A percentile compares a stretch with the other conserved stretches of the same genome.
Evolutionary conservation across 2,329 filamentous ascomycete species (phyloP).

Genomic region (Chrysosporium keratinophilum): DNA sequence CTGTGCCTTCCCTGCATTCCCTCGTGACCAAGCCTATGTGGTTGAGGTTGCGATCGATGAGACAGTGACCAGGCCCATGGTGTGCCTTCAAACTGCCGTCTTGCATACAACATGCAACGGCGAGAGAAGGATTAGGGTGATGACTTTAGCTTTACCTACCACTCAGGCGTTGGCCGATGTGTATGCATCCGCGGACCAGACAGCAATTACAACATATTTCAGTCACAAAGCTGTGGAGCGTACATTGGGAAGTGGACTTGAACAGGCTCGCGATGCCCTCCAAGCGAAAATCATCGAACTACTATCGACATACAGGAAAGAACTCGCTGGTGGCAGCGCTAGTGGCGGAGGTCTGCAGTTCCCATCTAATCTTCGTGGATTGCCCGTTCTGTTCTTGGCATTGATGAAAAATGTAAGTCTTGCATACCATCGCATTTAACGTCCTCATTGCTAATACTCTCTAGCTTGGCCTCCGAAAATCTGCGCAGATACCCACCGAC

Average conservation of each 20-base stretch:
- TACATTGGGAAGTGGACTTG: slow-evolving; percentile 71
- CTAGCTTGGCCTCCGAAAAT: slow-evolving; percentile 70
- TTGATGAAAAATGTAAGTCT: slow-evolving; percentile 84
- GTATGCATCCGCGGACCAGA: slow-evolving; percentile 90
- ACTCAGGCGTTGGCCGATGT: slow-evolving; percentile 83
- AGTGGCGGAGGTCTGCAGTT: slow-evolving; percentile 85
- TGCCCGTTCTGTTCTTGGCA: slow-evolving; percentile 84
- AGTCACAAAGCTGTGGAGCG: slow-evolving; percentile 96
- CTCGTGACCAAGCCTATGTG: slow-evolving; percentile 92
- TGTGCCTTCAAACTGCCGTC: slow-evolving; percentile 88
- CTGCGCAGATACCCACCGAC: slow-evolving; percentile 86
- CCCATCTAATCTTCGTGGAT: slow-evolving; percentile 77
- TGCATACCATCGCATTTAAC: background rate
- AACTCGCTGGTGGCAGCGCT: slow-evolving; percentile 90
- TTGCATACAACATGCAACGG: slow-evolving; percentile 97
- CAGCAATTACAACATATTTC: slow-evolving; percentile 86
- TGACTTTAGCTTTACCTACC: slow-evolving; percentile 86
- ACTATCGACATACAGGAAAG: slow-evolving; percentile 90
- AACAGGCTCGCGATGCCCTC: slow-evolving; percentile 80
- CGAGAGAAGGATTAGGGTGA: slow-evolving; percentile 84
- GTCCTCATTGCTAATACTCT: slow-evolving; percentile 19
- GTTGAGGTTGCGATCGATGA: slow-evolving; percentile 98
- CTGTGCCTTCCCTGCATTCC: slow-evolving; percentile 95
- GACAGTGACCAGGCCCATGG: slow-evolving; percentile 77
- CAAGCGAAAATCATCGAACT: slow-evolving; percentile 89